These are phyloP conservation scores for Pseudopediastrum boryanum DNA, from an alignment of 139 green algal genomes.

Conservation along the genomic window DNA sequence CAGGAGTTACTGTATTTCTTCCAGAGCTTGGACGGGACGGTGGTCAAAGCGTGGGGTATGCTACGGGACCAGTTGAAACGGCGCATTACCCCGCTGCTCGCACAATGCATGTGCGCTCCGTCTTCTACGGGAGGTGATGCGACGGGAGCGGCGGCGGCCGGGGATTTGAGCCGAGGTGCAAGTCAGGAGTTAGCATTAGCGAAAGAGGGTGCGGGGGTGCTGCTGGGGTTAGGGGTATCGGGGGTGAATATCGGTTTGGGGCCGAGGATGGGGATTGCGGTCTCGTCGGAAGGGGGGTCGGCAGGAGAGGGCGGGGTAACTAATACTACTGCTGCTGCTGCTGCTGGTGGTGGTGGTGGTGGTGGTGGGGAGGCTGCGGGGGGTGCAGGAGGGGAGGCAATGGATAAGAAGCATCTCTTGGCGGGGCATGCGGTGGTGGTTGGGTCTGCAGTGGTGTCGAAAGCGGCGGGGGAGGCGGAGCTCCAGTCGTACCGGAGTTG, in stretches of 20 bases:
- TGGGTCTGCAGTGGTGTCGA: slow-evolving; percentile 2
- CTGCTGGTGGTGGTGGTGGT: no score
- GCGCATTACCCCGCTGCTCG: slow-evolving; percentile 19
- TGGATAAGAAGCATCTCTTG: background rate
- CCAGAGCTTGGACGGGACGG: slow-evolving; percentile 51
- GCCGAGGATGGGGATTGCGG: background rate
- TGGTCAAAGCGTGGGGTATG: background rate
- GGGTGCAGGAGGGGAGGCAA: background rate
- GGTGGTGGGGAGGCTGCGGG: no score
- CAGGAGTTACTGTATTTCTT: slow-evolving; percentile 7
- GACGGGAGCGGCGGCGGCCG: no score
- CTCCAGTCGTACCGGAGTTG: slow-evolving; percentile 30
- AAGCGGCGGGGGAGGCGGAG: background rate
- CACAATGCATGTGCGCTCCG: slow-evolving; percentile 33
- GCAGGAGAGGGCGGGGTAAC: slow-evolving; percentile 15
- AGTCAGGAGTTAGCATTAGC: background rate
- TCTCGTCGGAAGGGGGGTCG: no score
- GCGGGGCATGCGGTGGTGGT: background rate
- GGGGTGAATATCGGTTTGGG: background rate
- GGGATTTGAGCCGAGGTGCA: no score
- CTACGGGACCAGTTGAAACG: slow-evolving; percentile 31
- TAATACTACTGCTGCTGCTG: background rate
- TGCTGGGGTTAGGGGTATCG: background rate
- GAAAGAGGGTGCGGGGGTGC: background rate
- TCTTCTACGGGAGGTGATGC: no score